Percentiles rank a stretch among this genome's conserved stretches.
phyloP scores from a whole-genome alignment of 2,329 filamentous ascomycete genomes.

The Parafenestella ontariensis region DNA sequence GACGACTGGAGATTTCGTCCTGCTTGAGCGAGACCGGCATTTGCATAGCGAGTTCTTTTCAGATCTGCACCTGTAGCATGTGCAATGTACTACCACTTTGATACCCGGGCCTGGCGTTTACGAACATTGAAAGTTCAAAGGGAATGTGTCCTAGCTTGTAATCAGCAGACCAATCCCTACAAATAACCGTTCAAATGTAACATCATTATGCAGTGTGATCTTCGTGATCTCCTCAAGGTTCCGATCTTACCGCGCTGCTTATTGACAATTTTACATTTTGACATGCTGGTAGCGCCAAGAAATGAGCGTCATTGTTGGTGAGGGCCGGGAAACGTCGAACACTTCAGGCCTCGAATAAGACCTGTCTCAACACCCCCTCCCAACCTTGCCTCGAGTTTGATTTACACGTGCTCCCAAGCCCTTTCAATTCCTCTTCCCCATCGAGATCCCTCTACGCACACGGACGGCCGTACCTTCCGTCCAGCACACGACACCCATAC shows the following conservation, averaged over 20 bases:
- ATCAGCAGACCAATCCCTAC: not conserved
- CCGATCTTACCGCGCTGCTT: not conserved
- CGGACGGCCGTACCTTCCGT: not conserved
- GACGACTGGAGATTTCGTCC: constrained; percentile 49
- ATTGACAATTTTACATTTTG: not conserved
- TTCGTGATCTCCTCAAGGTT: no score
- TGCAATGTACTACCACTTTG: constrained; percentile 27
- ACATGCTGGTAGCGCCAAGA: constrained; percentile 5
- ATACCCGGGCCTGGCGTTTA: constrained; percentile 27
- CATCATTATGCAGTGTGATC: no score
- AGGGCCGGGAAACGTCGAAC: constrained; percentile 20
- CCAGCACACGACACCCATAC: constrained; percentile 16
- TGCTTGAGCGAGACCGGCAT: constrained; percentile 25
- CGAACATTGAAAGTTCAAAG: not conserved
- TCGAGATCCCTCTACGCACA: not conserved
- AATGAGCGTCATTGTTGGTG: constrained; percentile 12
- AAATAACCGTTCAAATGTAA: not conserved
- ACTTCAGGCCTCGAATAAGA: constrained; percentile 20
- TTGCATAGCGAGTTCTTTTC: constrained; percentile 5
- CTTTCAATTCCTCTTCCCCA: no score
- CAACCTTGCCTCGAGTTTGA: constrained; percentile 1
- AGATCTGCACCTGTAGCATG: constrained; percentile 20
- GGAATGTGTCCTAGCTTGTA: not conserved
- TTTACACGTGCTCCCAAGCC: not conserved
- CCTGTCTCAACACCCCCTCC: constrained; percentile 11